These are phyloP conservation scores for Aspergillus ruber DNA, from an alignment of 2,329 filamentous ascomycete genomes.

Conservation along the genomic window DNA sequence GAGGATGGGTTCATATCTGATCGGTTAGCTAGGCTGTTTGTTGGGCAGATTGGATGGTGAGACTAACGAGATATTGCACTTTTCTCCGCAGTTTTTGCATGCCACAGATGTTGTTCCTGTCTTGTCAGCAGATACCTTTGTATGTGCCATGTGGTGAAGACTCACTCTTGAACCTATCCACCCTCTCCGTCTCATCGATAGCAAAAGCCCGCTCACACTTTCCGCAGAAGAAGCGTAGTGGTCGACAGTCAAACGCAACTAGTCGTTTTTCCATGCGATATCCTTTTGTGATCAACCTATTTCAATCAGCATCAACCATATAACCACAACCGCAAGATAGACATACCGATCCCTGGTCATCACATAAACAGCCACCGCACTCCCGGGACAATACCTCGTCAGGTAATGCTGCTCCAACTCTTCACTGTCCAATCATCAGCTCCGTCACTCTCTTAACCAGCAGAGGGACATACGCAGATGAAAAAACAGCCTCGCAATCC, in stretches of 20 bases:
- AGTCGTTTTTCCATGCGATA: slow-evolving; percentile 25
- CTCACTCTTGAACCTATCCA: slow-evolving; percentile 15
- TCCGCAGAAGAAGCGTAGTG: slow-evolving; percentile 21
- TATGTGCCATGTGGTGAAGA: slow-evolving; percentile 3
- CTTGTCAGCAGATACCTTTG: not conserved
- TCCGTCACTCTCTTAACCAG: not conserved
- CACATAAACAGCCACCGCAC: slow-evolving; percentile 23
- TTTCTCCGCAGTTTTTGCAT: slow-evolving; percentile 16
- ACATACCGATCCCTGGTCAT: slow-evolving; percentile 26
- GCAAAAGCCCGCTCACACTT: slow-evolving; percentile 20
- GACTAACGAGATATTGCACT: slow-evolving; percentile 18
- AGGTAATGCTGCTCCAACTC: slow-evolving; percentile 24
- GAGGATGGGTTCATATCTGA: slow-evolving; percentile 16
- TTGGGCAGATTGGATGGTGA: not conserved
- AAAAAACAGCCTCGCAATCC: slow-evolving; percentile 26
- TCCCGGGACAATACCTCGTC: slow-evolving; percentile 22
- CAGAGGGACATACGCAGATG: slow-evolving; percentile 16
- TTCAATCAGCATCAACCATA: not conserved
- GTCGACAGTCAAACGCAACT: slow-evolving; percentile 19
- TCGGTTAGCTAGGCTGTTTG: not conserved
- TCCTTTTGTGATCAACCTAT: slow-evolving; percentile 24
- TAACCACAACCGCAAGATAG: not conserved
- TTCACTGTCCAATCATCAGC: slow-evolving; percentile 6
- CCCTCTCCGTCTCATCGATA: slow-evolving; percentile 12
- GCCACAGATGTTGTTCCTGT: slow-evolving; percentile 11